Evolutionary conservation across 129 eudicot species (phyloP).

Genomic region (Flaveria trinervia): DNA sequence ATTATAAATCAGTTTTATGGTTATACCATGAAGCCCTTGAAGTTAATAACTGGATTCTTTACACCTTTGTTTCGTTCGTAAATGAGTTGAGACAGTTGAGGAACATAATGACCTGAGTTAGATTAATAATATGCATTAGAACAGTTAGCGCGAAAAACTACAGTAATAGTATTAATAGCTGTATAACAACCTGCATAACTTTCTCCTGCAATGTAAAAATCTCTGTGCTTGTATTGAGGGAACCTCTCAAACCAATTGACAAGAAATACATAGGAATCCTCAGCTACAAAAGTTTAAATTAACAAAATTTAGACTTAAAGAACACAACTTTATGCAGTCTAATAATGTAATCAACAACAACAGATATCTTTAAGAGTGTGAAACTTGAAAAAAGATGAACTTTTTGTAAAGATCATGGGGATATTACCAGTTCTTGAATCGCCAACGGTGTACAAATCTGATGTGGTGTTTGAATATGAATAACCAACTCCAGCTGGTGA

Average conservation of each 20-base stretch:
- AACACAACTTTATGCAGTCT: slow-evolving; percentile 16
- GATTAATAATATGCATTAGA: slow-evolving; percentile 23
- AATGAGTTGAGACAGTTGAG: slow-evolving; percentile 78
- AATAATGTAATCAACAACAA: background rate
- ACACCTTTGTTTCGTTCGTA: slow-evolving; percentile 75
- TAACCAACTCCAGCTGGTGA: slow-evolving; percentile 99
- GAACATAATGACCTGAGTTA: slow-evolving; percentile 90
- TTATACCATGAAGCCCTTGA: slow-evolving; percentile 94
- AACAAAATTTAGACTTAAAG: slow-evolving; percentile 28
- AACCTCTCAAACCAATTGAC: slow-evolving; percentile 87
- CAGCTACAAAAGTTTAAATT: slow-evolving; percentile 55
- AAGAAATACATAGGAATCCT: slow-evolving; percentile 79
- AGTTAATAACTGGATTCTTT: slow-evolving; percentile 74
- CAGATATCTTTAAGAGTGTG: slow-evolving; percentile 6
- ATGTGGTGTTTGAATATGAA: slow-evolving; percentile 78
- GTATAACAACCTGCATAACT: slow-evolving; percentile 82
- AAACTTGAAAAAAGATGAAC: slow-evolving; percentile 13
- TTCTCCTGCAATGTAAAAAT: slow-evolving; percentile 93
- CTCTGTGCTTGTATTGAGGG: slow-evolving; percentile 89
- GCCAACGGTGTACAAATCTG: slow-evolving; percentile 80
- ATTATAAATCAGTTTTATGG: background rate
- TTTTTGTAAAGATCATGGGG: slow-evolving; percentile 3
- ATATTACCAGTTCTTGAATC: slow-evolving; percentile 79
- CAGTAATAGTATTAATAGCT: background rate
- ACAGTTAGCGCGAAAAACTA: background rate